Conservation (phyloP, 192 early-diverging fungal genomes). For the Podila epigama region DNA sequence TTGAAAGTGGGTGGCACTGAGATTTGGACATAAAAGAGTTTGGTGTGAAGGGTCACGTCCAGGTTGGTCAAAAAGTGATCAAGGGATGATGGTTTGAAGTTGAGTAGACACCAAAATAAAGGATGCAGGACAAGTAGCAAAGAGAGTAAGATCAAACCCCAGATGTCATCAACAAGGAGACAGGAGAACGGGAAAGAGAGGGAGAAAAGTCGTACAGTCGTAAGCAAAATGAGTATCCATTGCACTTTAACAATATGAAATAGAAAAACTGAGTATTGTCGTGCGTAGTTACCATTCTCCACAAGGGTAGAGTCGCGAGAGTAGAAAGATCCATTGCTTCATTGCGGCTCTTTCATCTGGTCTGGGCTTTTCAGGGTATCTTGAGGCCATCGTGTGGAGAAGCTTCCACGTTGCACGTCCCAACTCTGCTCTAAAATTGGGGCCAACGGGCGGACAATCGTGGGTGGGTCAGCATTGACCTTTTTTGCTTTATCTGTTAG, state of each 20-base stretch:
- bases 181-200: no score
- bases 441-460: no score
- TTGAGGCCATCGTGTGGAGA: slow-evolving; percentile 89
- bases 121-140: background rate
- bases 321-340: slow-evolving; percentile 80
- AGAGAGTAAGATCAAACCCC: background rate
- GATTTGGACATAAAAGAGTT: background rate
- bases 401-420: slow-evolving; percentile 91
- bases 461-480: no score
- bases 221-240: no score
- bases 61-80: background rate
- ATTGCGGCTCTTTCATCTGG: slow-evolving; percentile 77
- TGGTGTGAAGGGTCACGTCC: background rate
- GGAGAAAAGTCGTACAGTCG: no score
- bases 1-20: slow-evolving; percentile 90
- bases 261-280: no score
- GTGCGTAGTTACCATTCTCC: slow-evolving; percentile 96
- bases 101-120: no score
- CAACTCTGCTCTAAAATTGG: slow-evolving; percentile 84
- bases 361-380: slow-evolving; percentile 85
- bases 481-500: no score
- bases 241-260: background rate
- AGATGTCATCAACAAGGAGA: background rate
- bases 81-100: slow-evolving; percentile 2
- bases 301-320: slow-evolving; percentile 93